Base-by-base conservation (phyloP, 2,329 filamentous ascomycete species). In the Fusarium pseudocircinatum region DNA sequence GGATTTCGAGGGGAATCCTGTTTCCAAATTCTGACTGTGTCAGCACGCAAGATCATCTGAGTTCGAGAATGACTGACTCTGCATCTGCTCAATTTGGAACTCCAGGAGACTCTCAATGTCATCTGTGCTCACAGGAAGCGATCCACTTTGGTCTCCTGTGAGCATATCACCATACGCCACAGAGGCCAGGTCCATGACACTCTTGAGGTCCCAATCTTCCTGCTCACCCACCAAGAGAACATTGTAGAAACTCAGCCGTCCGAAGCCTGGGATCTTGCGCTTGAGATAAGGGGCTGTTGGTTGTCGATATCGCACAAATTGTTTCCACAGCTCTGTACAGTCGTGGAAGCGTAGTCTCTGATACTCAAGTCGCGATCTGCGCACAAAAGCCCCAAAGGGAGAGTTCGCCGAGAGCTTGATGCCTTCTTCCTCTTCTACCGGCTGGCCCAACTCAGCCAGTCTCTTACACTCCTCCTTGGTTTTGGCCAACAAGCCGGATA, bases 51-150 rank as follows among this genome's bases (percentile, higher is more conserved):
- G n/a, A 14, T 52, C 6, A 13, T 46, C 6, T 18, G n/a, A 3
- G 14, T 14, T 5, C 24, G n/a, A 39, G 22, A 18, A n/a, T 16
- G 20, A 82, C 85, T 78, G 83, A 92, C 93, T 93, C 80, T 98
- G 95, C 84, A 98, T 90, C 80, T 94, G 91, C 72, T 94, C 92
- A 42, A 98, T 92, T 78, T 97, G 95, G 75, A 96, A 97, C 74
- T 97, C 94, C 26, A 98, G 84, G 34, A 98, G 84, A 36, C 89
- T 89, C 79, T 97, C 94, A 13, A 96, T 86, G 78, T 97, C 94
- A 74, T 96, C 92, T 1, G 90, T 91, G 81, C 94, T 96, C 61
- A 94, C 87, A 5, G 87, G 82, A 22, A 87, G 72, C 4, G 83
- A 82, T 7, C 81, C 80, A 22, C 76, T 80, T 6, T 79, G 77